phyloP scores from a whole-genome alignment of 352 stramenopile species.

The Phytophthora podocarpi region DNA sequence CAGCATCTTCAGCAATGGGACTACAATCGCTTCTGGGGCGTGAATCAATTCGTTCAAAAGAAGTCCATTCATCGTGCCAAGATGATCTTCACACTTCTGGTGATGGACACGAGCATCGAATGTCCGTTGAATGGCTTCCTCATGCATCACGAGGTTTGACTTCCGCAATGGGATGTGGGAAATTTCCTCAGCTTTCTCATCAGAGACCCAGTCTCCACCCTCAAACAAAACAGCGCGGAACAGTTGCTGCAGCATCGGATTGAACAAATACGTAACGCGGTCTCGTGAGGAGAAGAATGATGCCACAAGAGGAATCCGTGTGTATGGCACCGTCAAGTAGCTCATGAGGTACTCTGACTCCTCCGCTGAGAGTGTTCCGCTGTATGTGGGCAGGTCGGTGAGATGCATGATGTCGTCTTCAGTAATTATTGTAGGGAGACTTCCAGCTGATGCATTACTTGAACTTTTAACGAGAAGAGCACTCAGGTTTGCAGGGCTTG shows the following conservation, averaged over 20 bases:
- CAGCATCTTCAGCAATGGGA: conserved; percentile 82
- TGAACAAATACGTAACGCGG: conserved; percentile 90
- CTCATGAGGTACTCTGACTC: conserved; percentile 98
- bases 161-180: conserved; percentile 82
- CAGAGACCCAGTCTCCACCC: conserved; percentile 82
- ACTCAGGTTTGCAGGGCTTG: conserved; percentile 74
- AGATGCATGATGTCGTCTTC: conserved; percentile 99
- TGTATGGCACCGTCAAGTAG: conserved; percentile 99
- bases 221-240: conserved; percentile 92
- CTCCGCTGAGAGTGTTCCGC: conserved; percentile 94
- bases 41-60: conserved; percentile 98
- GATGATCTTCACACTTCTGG: conserved; percentile 84
- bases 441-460: conserved; percentile 41
- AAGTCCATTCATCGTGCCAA: conserved; percentile 96
- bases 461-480: conserved; percentile 61
- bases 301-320: conserved; percentile 96
- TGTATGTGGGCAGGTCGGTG: conserved; percentile 96
- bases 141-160: conserved; percentile 78
- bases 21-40: conserved; percentile 89
- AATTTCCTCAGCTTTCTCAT: conserved; percentile 67
- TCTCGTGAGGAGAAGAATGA: conserved; percentile 96
- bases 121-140: conserved; percentile 78
- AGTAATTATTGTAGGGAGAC: conserved; percentile 67
- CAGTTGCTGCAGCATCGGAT: conserved; percentile 79
- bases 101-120: conserved; percentile 78